These are phyloP conservation scores for Epichloe glyceriae DNA, from an alignment of 2,329 filamentous ascomycete genomes.

Conservation along the genomic window DNA sequence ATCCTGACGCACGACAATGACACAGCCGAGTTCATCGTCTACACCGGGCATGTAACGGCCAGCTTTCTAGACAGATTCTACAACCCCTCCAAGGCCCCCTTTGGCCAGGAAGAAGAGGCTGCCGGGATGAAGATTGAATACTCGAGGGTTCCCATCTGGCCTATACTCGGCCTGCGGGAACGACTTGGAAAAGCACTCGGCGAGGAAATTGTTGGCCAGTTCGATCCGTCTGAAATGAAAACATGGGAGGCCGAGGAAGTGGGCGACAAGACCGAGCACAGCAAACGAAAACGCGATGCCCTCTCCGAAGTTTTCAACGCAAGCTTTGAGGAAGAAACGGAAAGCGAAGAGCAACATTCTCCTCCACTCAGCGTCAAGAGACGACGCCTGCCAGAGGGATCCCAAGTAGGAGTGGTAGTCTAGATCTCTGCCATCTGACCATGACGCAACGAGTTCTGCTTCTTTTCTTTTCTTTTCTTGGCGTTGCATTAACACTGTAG, in stretches of 20 bases:
- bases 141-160: constrained; percentile 38
- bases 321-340: constrained; percentile 27
- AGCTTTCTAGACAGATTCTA: constrained; percentile 38
- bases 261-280: constrained; percentile 13
- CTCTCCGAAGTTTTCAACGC: constrained; percentile 25
- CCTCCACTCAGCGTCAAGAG: constrained; percentile 18
- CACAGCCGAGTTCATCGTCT: constrained; percentile 38
- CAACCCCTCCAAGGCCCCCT: constrained; percentile 28
- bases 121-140: constrained; percentile 33
- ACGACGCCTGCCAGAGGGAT: constrained; percentile 18
- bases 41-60: constrained; percentile 34
- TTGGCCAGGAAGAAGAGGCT: constrained; percentile 12
- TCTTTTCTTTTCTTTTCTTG: background rate
- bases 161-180: constrained; percentile 40
- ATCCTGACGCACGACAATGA: constrained; percentile 38
- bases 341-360: constrained; percentile 20
- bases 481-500: too few relatives aligned
- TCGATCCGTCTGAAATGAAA: constrained; percentile 28
- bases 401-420: constrained; percentile 18
- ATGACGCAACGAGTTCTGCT: too few relatives aligned
- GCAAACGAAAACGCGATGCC: constrained; percentile 23
- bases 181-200: constrained; percentile 41
- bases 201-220: constrained; percentile 32
- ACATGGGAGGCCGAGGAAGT: constrained; percentile 27
- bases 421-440: constrained; percentile 5